Evolutionary conservation across 1,139 yeast species (phyloP), one percentile per base, ranked within the genome.

Genomic region (Pichia sorboxylosa): DNA sequence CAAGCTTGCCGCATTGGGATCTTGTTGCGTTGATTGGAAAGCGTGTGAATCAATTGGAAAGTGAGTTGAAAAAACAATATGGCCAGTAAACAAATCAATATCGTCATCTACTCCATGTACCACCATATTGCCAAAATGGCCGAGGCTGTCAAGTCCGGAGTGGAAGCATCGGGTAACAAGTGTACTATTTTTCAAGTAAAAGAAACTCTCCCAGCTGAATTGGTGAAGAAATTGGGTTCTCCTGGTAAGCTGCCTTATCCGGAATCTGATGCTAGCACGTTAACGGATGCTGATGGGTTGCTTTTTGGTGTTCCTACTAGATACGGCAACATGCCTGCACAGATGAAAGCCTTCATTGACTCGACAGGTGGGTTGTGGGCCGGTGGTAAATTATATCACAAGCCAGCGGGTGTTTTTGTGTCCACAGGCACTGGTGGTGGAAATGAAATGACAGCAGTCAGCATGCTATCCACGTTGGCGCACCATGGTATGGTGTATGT

Each of bases 371-470:
- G 80, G 26, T 59, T 81, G 41, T 81, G 93, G 93, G 83, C 79
- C 32, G 40, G 55, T 32, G 90, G 92, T 52, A 73, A 73, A 34
- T 62, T 81, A 38, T 59, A 66, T 46, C 87, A 87, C 49, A 81
- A 81, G 59, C 68, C 68, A 43, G 83, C 79, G 26, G 87, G 87
- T 47, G 52, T 75, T 34, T 81, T 82, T 49, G 76, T 75, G 35
- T 66, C 81, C 30, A 81, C 93, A 25, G 87, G 87, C 49, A 68
- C 84, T 34, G 87, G 87, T 49, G 92, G 92, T 54, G 85, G 85
- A 41, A 84, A 79, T 59, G 94, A 82, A 60, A 58, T 64, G 35
- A 79, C 93, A 27, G 66, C 66, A 29, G 59, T 69, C 43, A 78
- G 71, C 61, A 56, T 81, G 25, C 50, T 82, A 48, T 74, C 87